Evolutionary conservation across 192 early-diverging fungal species (phyloP).

Genomic region (Dimargaris xerosporica): DNA sequence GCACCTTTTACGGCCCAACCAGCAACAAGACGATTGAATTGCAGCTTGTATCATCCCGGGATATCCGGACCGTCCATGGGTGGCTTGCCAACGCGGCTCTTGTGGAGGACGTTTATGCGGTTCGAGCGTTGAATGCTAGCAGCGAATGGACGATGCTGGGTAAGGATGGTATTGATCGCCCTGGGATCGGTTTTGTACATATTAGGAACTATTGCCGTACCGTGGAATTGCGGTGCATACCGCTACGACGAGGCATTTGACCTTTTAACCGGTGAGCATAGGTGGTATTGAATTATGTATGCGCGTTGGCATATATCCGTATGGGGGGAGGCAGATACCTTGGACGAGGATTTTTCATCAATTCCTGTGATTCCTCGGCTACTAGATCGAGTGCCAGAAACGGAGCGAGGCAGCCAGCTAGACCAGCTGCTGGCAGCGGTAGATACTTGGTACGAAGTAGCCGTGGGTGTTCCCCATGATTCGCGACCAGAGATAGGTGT

Average conservation of each 20-base stretch:
- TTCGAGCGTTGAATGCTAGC: slow-evolving; percentile 1
- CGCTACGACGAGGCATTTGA: too few relatives aligned
- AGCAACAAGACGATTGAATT: slow-evolving; percentile 31
- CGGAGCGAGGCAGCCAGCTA: background rate
- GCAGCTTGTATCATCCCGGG: slow-evolving; percentile 21
- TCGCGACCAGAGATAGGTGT: background rate
- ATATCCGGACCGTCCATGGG: slow-evolving; percentile 17
- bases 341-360: background rate
- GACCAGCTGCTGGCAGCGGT: background rate
- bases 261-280: too few relatives aligned
- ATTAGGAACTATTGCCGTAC: too few relatives aligned
- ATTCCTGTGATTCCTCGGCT: background rate
- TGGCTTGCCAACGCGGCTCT: slow-evolving; percentile 14
- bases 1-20: slow-evolving; percentile 26
- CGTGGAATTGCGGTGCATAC: too few relatives aligned
- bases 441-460: background rate
- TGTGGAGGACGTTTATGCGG: slow-evolving; percentile 4
- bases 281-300: too few relatives aligned
- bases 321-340: background rate
- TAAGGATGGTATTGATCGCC: background rate
- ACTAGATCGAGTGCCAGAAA: background rate
- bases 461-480: too few relatives aligned
- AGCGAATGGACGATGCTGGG: slow-evolving; percentile 27
- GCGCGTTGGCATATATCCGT: too few relatives aligned
- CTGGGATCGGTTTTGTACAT: background rate